Evolutionary conservation across 2,329 filamentous ascomycete species (phyloP).

Genomic region (Plenodomus lindquistii): DNA sequence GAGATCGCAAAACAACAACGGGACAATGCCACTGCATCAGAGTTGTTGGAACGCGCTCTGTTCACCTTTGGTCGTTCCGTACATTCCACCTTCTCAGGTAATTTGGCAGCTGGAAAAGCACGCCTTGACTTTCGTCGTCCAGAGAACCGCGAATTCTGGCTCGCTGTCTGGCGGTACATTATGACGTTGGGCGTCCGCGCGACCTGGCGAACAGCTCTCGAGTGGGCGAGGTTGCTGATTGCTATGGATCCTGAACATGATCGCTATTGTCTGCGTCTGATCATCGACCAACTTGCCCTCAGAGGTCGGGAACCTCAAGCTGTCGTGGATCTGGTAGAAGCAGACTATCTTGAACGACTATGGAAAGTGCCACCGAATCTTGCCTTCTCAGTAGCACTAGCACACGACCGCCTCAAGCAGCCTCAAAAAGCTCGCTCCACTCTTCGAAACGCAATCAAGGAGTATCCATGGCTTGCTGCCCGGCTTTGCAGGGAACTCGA

Average conservation of each 20-base stretch:
- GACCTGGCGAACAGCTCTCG: conserved; percentile 90
- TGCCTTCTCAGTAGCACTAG: conserved; percentile 75
- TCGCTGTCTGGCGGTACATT: conserved; percentile 88
- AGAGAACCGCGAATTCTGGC: conserved; percentile 91
- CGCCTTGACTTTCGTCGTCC: conserved; percentile 78
- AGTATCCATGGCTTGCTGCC: conserved; percentile 82
- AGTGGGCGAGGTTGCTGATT: conserved; percentile 88
- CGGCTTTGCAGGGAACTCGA: conserved; percentile 79
- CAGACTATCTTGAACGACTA: conserved; percentile 51
- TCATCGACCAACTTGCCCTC: conserved; percentile 84
- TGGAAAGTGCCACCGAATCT: conserved; percentile 69
- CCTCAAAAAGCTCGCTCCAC: conserved; percentile 65
- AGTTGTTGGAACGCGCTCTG: conserved; percentile 86
- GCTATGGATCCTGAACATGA: conserved; percentile 73
- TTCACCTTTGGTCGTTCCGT: conserved; percentile 92
- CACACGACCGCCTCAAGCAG: conserved; percentile 72
- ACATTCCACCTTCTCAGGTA: conserved; percentile 77
- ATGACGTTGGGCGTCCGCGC: conserved; percentile 83
- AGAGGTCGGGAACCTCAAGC: conserved; percentile 76
- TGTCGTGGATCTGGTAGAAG: conserved; percentile 70
- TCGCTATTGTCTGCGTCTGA: conserved; percentile 79
- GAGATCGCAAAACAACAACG: conserved; percentile 90
- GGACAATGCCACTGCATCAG: conserved; percentile 81
- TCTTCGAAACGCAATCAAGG: conserved; percentile 69
- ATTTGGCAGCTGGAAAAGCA: conserved; percentile 76